These are phyloP conservation scores for Aciculosporium take DNA, from an alignment of 2,329 filamentous ascomycete species.

Conservation along the genomic window DNA sequence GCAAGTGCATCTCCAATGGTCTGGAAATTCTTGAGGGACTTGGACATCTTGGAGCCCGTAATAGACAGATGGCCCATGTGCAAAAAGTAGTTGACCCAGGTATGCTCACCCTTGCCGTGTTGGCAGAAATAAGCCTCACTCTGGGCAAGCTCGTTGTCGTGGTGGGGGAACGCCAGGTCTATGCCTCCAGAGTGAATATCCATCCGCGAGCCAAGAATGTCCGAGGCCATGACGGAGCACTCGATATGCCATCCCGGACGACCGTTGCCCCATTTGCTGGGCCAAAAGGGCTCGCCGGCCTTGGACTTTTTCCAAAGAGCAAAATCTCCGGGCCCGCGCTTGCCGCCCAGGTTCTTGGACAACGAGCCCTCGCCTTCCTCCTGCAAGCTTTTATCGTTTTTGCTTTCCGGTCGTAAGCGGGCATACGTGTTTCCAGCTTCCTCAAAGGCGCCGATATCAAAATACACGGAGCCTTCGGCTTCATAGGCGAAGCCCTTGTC, in stretches of 20 bases:
- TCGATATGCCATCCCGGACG: slow-evolving; percentile 95
- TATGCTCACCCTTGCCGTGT: slow-evolving; percentile 37
- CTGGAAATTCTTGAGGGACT: slow-evolving; percentile 89
- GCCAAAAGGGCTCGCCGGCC: slow-evolving; percentile 82
- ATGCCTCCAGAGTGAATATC: slow-evolving; percentile 91
- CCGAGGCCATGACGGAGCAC: slow-evolving; percentile 89
- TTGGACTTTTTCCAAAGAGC: slow-evolving; percentile 90
- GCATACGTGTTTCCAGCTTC: slow-evolving; percentile 74
- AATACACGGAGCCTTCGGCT: slow-evolving; percentile 78
- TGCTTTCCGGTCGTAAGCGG: slow-evolving; percentile 69
- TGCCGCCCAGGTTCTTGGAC: slow-evolving; percentile 45
- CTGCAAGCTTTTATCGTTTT: slow-evolving; percentile 67
- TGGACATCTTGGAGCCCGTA: slow-evolving; percentile 87
- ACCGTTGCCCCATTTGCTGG: slow-evolving; percentile 74
- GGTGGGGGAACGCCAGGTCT: slow-evolving; percentile 82
- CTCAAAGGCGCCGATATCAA: slow-evolving; percentile 80
- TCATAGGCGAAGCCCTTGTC: slow-evolving; percentile 77
- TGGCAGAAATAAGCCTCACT: slow-evolving; percentile 69
- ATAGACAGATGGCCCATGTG: slow-evolving; percentile 88
- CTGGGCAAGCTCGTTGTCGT: slow-evolving; percentile 85
- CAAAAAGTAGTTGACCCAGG: slow-evolving; percentile 92
- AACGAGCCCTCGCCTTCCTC: slow-evolving; percentile 85
- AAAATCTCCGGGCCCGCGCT: slow-evolving; percentile 71
- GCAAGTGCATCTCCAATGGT: slow-evolving; percentile 74
- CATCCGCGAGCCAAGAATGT: slow-evolving; percentile 69